Base-by-base conservation (phyloP, 768 basidiomycete species). In the Botryobasidium botryosum region DNA sequence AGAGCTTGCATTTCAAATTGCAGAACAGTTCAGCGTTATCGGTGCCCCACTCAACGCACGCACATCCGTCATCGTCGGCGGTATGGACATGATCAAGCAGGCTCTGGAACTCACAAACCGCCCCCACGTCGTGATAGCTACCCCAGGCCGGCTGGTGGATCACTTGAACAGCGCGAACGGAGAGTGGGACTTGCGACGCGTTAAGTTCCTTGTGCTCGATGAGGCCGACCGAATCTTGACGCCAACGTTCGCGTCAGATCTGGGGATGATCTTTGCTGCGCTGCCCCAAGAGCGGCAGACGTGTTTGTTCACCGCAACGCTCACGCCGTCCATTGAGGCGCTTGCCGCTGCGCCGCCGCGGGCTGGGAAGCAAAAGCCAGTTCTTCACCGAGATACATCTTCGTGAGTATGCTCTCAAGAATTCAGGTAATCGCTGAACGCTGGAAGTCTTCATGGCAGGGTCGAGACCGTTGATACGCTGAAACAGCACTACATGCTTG, bases 71-170 rank as follows among this genome's bases (percentile, higher is more conserved):
- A 66, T 96, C 26, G 90, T 97, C 2, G 94, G 94, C 15, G 94
- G 94, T 4, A 92, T 99, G 87, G 94, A 99, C 55, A 92, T 92
- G 79, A 87, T 94, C 68, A 59, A 75, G 1, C 94, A 99, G 58
- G 86, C 92, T 0, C 65, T 85, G 15, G 88, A 91, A 55, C 72
- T 99, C 12, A 68, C 70, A 2, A 74, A 77, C 51, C 72, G 82
- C 33, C 94, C 94, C 0, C 94, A 97, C 58, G 71, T 99, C 29
- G 78, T 97, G 20, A 77, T 99, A 37, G 94, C 91, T 6, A 99
- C 94, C 0, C 94, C 94, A 3, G 94, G 94, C 2, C 74, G 94
- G 17, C 75, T 99, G 18, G 85, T 90, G 3, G 94, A 99, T 61
- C 77, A 88, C 53, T 60, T 99, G 37, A 70, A 71, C 50, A 90